Conservation (phyloP, 2,329 filamentous ascomycete genomes). For the Taxawa tesnikishii region DNA sequence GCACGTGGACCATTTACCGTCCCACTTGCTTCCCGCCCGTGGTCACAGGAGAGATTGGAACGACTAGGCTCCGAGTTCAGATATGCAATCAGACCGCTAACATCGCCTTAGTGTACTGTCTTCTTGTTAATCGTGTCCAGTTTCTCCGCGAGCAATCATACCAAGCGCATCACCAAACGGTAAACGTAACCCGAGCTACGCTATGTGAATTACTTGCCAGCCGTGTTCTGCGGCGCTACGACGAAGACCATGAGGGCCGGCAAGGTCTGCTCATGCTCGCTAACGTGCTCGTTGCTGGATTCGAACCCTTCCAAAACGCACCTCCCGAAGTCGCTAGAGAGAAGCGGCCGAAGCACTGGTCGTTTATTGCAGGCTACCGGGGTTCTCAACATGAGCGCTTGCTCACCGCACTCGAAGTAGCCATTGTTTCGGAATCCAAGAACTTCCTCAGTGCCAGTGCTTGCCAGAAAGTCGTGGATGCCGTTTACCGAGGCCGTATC, state of each 20-base stretch:
- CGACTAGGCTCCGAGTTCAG: background rate
- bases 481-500: constrained; percentile 68
- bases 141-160: constrained; percentile 69
- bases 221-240: constrained; percentile 64
- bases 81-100: too few species aligned
- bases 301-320: constrained; percentile 76
- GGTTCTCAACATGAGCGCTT: too few species aligned
- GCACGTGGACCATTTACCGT: too few species aligned
- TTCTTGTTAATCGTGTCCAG: constrained; percentile 70
- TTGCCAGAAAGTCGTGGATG: constrained; percentile 70
- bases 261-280: constrained; percentile 61
- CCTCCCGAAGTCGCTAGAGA: constrained; percentile 53
- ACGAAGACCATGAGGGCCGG: constrained; percentile 62
- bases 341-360: constrained; percentile 36
- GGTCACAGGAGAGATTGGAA: too few species aligned
- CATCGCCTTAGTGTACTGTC: constrained; percentile 53
- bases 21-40: too few species aligned
- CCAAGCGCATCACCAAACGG: constrained; percentile 66
- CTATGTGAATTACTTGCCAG: constrained; percentile 72
- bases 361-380: constrained; percentile 33
- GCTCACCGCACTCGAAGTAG: constrained; percentile 68
- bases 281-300: constrained; percentile 70
- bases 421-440: constrained; percentile 73
- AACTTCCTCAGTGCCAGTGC: constrained; percentile 64
- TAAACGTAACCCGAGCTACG: constrained; percentile 64